Base-by-base conservation (phyloP, 2,329 filamentous ascomycete genomes). In the Fusarium domesticum region DNA sequence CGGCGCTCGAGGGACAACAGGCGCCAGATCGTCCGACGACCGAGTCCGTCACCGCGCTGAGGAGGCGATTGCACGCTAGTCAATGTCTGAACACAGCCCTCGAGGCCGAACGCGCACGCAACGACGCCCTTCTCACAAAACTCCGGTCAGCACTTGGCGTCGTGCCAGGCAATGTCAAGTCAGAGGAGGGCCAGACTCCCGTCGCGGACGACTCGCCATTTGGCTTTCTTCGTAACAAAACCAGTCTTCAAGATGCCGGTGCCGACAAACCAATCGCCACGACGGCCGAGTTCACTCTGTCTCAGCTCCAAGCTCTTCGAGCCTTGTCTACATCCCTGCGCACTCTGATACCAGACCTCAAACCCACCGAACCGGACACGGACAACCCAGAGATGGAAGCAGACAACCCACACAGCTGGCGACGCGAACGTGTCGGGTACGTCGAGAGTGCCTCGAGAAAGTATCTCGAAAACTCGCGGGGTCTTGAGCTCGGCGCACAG, bases 241-340 rank as follows among this genome's bases (percentile, higher is more conserved):
- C 74, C 37, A 71, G 70, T 37, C 69, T 84, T 15, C 62, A 64
- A 25, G 72, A 73, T 12, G 75, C 77, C 37, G 76, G 75, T 43
- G 69, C 73, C 11, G 66, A 74, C 32, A 71, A 72, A 5, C 78
- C 85, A 10, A 73, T 90, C 19, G 77, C 79, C 10, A 89, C 87
- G 4, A 88, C 87, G 15, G 80, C 86, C 0, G 77, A 81, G 14
- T 96, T 96, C 64, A 83, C 88, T 1, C 75, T 95, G 16, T 87
- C 85, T 2, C 92, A 97, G 63, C 74, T 96, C 16, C 88, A 89
- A 19, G 82, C 89, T 1, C 73, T 98, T 35, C 83, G 87, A 46
- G 72, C 81, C 6, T 73, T 95, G 17, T 80, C 76, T 3, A 64
- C 66, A 4, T 72, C 72, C 6, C 72, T 96, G 37, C 74, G 80